Base-by-base conservation (phyloP, 345 rosid genomes). In the Moricandia moricandioides region DNA sequence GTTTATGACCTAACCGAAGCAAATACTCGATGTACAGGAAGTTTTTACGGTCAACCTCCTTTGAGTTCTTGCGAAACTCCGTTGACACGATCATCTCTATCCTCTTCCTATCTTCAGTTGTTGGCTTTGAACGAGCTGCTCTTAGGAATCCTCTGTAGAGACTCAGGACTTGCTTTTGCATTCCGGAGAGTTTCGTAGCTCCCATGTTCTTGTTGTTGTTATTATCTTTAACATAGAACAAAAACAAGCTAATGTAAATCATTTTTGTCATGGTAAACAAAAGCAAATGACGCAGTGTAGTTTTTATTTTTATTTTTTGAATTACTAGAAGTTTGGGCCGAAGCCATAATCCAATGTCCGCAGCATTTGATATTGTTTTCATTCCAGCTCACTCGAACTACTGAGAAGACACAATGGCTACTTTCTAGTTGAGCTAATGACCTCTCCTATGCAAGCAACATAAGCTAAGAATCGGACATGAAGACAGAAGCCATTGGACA, bases 101-200 rank as follows among this genome's bases (percentile, higher is more conserved):
- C 68, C 76, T 81, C 51, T 31, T 71, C 30, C 89, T 82, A 33
- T 89, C 96, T 57, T 93, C 88, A 0, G 63, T 52, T 61, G 88
- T 67, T 43, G 14, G 52, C 78, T 89, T 93, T 1, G 78, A 81
- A 63, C 92, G 93, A 55, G 92, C 88, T 65, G 89, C 93, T 71
- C 98, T 85, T n/a, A 93, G 73, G 74, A 93, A 91, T 8, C 89
- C 93, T 65, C 98, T 81, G 80, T 91, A 93, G 17, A 93, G 83
- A 77, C 88, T 83, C 34, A 93, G 79, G 56, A 87, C 98, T 81
- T 93, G 93, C 80, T 84, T 93, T 81, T 93, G 98, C 90, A 93
- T 81, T 62, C 98, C 96, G 7, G 97, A 92, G 9, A 90, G 94
- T 37, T 72, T 83, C 51, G 77, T 27, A 72, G 74, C 73, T 62